Evolutionary conservation across 768 basidiomycete genomes (phyloP).

Genomic region (Tephrocybe sp.): DNA sequence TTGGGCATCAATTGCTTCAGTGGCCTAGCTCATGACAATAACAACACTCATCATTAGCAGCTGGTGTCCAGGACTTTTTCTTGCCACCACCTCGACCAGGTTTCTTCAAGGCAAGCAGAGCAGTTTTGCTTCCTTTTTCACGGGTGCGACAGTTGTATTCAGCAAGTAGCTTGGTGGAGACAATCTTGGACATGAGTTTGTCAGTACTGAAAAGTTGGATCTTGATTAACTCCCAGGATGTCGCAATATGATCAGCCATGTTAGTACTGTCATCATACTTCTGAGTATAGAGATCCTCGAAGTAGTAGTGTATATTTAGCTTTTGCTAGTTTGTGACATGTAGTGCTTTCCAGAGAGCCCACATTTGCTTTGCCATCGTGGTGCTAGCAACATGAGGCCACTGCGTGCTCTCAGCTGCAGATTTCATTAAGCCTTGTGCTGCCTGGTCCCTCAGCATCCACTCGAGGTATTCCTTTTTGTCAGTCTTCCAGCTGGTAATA

Average conservation of each 20-base stretch:
- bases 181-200: not conserved
- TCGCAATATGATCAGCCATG: not conserved
- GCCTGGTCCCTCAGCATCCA: not conserved
- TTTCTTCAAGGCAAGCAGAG: not conserved
- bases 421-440: not conserved
- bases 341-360: conserved; percentile 3
- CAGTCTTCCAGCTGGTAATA: not conserved
- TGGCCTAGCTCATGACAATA: conserved; percentile 1
- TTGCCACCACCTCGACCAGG: not conserved
- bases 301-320: conserved; percentile 12
- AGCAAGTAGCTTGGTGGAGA: not conserved
- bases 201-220: not conserved
- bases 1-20: not conserved
- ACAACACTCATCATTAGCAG: not conserved
- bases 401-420: too few relatives aligned
- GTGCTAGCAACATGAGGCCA: conserved; percentile 9
- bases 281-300: conserved; percentile 14
- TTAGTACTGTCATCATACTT: conserved; percentile 11
- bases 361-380: conserved; percentile 6
- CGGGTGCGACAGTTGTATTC: not conserved
- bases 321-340: conserved; percentile 1
- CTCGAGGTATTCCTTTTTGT: conserved; percentile 1
- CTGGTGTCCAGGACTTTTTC: not conserved
- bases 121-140: not conserved
- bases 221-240: not conserved